Base-by-base conservation (phyloP, 2,329 filamentous ascomycete genomes). In the Xylaria sp. region DNA sequence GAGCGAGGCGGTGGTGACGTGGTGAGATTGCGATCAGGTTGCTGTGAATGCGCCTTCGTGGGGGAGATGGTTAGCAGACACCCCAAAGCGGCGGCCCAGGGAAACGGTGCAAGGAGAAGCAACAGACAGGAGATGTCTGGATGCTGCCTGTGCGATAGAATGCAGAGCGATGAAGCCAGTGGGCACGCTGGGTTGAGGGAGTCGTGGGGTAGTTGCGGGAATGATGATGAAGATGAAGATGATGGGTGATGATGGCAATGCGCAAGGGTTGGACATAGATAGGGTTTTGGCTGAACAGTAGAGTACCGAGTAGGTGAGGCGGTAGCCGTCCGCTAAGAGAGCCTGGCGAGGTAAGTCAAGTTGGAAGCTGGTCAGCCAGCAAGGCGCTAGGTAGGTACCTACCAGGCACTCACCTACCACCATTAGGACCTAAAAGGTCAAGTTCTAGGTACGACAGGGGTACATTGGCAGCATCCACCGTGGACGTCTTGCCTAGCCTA, bases 201-300 rank as follows among this genome's bases (percentile, higher is more conserved):
- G 54, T 40, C 46, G 58, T 38, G 59, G 62, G 58, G 58, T 55
- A 37, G 62, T 55, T 51, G 62, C 60, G 56, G 62, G 55, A 62
- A 64, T 60, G 62, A 59, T 58, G 62, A 65, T 65, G 58, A 52
- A 57, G 58, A 48, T 61, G 61, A 58, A 54, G 44, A 27, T 46
- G 59, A 40, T 60, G 61, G 59, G 40, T 60, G 61, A 48, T 60
- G 52, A 56, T 60, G 58, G 61, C 65, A 58, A 65, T 65, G 63
- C 59, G 62, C 65, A 57, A 63, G 65, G 62, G 65, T 65, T 57
- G 54, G 46, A 60, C 56, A 54, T 66, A 63, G 61, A 66, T 66
- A 54, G 60, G 61, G 48, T 64, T 66, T 66, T 56, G 61, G 61
- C 53, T 63, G 57, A 58, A 63, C 48, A 37, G 44, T 49, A 25